Evolutionary conservation across 441 rosid genomes (phyloP).

Genomic region (Arabidopsis lyrata): DNA sequence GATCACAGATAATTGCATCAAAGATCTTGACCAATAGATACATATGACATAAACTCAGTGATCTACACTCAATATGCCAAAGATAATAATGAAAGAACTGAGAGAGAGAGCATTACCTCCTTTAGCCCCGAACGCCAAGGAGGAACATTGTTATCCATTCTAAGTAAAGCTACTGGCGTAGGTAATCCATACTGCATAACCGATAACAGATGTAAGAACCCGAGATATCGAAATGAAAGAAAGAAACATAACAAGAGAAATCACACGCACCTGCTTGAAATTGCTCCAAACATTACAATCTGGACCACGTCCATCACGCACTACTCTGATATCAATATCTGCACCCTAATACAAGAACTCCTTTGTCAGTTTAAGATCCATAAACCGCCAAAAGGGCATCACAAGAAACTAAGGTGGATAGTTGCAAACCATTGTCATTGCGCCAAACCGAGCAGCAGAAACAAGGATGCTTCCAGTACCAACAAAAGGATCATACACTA

Average conservation of each 20-base stretch:
- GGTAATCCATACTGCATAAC: conserved; percentile 89
- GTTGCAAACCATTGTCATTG: conserved; percentile 84
- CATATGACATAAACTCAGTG: not conserved
- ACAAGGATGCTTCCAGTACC: conserved; percentile 98
- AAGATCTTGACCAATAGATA: conserved; percentile 57
- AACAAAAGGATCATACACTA: conserved; percentile 93
- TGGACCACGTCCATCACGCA: conserved; percentile 97
- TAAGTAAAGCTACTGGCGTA: conserved; percentile 77
- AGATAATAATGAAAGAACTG: not conserved
- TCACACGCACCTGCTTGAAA: conserved; percentile 82
- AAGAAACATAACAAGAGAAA: conserved; percentile 7
- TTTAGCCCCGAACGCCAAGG: conserved; percentile 92
- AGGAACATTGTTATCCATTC: conserved; percentile 97
- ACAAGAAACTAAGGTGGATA: conserved; percentile 26
- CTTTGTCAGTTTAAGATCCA: conserved; percentile 32
- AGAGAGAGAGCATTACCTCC: conserved; percentile 64
- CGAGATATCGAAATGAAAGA: not conserved
- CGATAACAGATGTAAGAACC: conserved; percentile 36
- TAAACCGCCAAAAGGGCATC: conserved; percentile 2
- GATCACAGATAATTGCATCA: conserved; percentile 94
- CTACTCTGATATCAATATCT: conserved; percentile 94
- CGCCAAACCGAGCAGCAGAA: conserved; percentile 94
- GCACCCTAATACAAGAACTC: conserved; percentile 73
- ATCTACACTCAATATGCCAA: not conserved
- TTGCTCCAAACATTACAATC: conserved; percentile 98